Conservation (phyloP, 2,329 filamentous ascomycete species). For the Emmonsiellopsis sp. region DNA sequence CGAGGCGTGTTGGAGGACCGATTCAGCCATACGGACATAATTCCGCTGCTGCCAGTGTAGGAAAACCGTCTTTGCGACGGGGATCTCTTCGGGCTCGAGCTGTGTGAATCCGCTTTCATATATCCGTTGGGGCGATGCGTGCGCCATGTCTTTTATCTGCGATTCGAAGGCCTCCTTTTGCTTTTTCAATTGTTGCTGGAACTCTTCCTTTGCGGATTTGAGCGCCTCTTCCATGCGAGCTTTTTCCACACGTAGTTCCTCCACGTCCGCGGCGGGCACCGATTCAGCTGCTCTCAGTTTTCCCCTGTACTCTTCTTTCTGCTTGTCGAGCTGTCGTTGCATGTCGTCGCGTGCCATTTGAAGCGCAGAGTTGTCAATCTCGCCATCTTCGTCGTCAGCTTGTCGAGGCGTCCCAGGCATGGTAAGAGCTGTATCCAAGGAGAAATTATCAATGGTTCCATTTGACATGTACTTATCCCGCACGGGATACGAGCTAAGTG, state of each 20-base stretch:
- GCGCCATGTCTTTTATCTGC: slow-evolving; percentile 67
- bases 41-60: slow-evolving; percentile 73
- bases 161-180: slow-evolving; percentile 80
- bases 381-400: slow-evolving; percentile 58
- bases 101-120: slow-evolving; percentile 35
- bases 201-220: slow-evolving; percentile 70
- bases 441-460: slow-evolving; percentile 92
- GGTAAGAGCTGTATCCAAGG: slow-evolving; percentile 84
- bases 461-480: slow-evolving; percentile 94
- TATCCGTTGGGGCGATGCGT: slow-evolving; percentile 44
- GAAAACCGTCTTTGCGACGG: slow-evolving; percentile 57
- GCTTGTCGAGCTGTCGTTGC: slow-evolving; percentile 71
- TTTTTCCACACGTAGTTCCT: slow-evolving; percentile 77
- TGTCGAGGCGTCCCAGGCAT: slow-evolving; percentile 87
- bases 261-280: slow-evolving; percentile 62
- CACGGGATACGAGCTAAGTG: slow-evolving; percentile 74
- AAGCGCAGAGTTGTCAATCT: slow-evolving; percentile 49
- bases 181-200: slow-evolving; percentile 73
- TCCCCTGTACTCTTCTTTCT: slow-evolving; percentile 73
- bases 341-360: slow-evolving; percentile 70
- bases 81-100: slow-evolving; percentile 63
- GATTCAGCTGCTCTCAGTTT: slow-evolving; percentile 68
- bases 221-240: slow-evolving; percentile 75
- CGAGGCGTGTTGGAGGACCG: slow-evolving; percentile 77
- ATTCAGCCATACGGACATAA: slow-evolving; percentile 90